Conservation (phyloP, 2,329 filamentous ascomycete genomes). For the Colletotrichum gloeosporioides region DNA sequence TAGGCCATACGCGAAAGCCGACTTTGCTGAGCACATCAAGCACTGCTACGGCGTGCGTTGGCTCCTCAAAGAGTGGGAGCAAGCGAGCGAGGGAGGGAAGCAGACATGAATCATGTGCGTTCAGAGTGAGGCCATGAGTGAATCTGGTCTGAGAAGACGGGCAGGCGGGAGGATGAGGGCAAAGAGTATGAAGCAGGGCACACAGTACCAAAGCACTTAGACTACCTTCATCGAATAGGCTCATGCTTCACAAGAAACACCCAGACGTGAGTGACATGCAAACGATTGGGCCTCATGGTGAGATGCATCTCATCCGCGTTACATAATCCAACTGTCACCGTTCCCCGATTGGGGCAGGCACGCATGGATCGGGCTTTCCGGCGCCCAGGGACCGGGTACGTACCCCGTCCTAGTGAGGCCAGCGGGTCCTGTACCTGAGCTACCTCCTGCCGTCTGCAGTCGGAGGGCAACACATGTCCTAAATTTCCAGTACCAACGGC, state of each 20-base stretch:
- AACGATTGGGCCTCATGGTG: not conserved
- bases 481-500: conserved; percentile 8
- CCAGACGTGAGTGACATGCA: not conserved
- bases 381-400: conserved; percentile 5
- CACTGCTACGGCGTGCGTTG: conserved; percentile 27
- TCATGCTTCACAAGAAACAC: not conserved
- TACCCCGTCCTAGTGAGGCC: conserved; percentile 12
- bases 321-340: conserved; percentile 2
- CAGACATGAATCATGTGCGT: not conserved
- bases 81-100: not conserved
- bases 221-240: not conserved
- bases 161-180: no score
- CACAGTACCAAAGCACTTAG: not conserved
- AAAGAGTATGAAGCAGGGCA: not conserved
- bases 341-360: conserved; percentile 8
- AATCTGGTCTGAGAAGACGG: not conserved
- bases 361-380: conserved; percentile 13
- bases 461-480: conserved; percentile 20
- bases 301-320: not conserved
- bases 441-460: not conserved
- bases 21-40: conserved; percentile 26
- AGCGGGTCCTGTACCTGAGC: conserved; percentile 17
- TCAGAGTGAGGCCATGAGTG: not conserved
- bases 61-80: not conserved
- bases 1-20: conserved; percentile 11